These are phyloP conservation scores for Boletus barrowsii DNA, from an alignment of 768 basidiomycete genomes.

Conservation along the genomic window DNA sequence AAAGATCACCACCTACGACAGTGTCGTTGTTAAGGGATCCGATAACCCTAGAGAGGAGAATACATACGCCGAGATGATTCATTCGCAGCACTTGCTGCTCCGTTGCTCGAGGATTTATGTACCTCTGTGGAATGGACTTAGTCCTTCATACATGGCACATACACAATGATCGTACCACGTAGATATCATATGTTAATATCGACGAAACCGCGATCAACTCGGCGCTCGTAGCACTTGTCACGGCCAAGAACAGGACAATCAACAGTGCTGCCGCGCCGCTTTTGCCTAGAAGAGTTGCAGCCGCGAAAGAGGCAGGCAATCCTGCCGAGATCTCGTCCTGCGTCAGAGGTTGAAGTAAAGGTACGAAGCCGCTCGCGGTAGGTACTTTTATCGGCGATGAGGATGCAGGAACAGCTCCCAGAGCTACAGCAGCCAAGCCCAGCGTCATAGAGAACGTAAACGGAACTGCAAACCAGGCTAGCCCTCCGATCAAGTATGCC, in stretches of 20 bases:
- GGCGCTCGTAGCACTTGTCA: slow-evolving; percentile 81
- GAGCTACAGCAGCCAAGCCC: slow-evolving; percentile 83
- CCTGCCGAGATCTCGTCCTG: slow-evolving; percentile 81
- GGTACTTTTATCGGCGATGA: slow-evolving; percentile 33
- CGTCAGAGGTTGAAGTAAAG: slow-evolving; percentile 41
- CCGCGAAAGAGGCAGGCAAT: slow-evolving; percentile 80
- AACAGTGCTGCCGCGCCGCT: slow-evolving; percentile 77
- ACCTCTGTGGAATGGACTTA: slow-evolving; percentile 39
- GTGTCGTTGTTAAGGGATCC: not conserved
- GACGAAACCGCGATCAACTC: slow-evolving; percentile 91
- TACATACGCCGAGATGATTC: slow-evolving; percentile 61
- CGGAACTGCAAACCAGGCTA: slow-evolving; percentile 91
- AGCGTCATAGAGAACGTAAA: slow-evolving; percentile 85
- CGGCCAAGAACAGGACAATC: slow-evolving; percentile 81
- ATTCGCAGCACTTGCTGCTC: slow-evolving; percentile 68
- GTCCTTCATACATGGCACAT: not conserved
- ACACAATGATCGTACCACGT: slow-evolving; percentile 48
- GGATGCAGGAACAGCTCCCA: slow-evolving; percentile 43
- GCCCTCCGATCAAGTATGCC: slow-evolving; percentile 84
- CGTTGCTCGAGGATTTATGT: slow-evolving; percentile 79
- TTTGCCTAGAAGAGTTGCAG: slow-evolving; percentile 76
- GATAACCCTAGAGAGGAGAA: not conserved
- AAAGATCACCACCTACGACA: slow-evolving; percentile 56
- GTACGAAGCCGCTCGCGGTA: slow-evolving; percentile 49
- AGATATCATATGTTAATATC: slow-evolving; percentile 80